Conservation (phyloP, 2,329 filamentous ascomycete genomes). For the Fusarium miscanthi region DNA sequence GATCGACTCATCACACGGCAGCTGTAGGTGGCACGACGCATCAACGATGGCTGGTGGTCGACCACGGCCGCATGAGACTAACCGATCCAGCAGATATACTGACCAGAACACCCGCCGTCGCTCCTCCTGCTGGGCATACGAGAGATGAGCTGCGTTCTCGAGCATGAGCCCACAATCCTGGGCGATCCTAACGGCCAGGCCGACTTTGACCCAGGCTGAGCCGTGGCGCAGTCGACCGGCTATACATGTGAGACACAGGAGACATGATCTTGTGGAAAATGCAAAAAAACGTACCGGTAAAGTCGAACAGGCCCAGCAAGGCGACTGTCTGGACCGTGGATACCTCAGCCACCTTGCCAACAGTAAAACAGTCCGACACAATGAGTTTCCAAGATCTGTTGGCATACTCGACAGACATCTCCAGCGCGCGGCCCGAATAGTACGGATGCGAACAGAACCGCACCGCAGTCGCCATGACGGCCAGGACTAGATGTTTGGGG, state of each 20-base stretch:
- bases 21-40: not conserved
- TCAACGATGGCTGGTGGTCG: not conserved
- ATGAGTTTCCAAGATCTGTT: not conserved
- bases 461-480: not conserved
- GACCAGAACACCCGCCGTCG: not conserved
- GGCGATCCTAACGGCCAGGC: not conserved
- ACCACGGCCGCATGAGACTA: not conserved
- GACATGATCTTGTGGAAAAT: no score
- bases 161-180: not conserved
- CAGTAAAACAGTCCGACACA: not conserved
- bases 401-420: not conserved
- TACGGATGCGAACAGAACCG: not conserved
- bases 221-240: not conserved
- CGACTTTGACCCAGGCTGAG: not conserved
- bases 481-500: not conserved
- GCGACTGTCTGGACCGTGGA: not conserved
- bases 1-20: not conserved
- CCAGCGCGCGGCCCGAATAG: not conserved
- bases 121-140: not conserved
- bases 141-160: not conserved
- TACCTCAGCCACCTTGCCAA: not conserved
- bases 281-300: not conserved
- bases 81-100: not conserved
- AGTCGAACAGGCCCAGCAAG: not conserved
- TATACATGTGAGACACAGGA: not conserved